A percentile compares a stretch with the other conserved stretches of the same genome.
Conservation (phyloP, 805 yeast species). For the Wickerhamomyces silvicola region DNA sequence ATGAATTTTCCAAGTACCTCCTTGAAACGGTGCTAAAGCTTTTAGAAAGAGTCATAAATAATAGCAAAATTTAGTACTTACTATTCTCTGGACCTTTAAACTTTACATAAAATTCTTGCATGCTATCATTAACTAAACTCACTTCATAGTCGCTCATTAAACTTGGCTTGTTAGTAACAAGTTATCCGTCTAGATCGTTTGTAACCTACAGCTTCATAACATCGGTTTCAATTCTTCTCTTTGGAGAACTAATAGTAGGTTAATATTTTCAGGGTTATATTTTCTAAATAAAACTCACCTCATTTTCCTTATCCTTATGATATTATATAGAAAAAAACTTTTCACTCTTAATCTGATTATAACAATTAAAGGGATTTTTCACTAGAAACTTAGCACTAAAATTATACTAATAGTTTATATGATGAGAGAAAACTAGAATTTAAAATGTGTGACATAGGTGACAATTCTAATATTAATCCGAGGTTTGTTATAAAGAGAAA, state of each 20-base stretch:
- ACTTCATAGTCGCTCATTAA: slow-evolving; percentile 93
- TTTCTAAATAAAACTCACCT: slow-evolving; percentile 1
- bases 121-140: slow-evolving; percentile 68
- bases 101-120: slow-evolving; percentile 81
- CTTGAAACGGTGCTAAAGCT: slow-evolving; percentile 71
- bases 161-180: slow-evolving; percentile 28
- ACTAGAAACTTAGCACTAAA: no score
- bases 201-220: slow-evolving; percentile 88
- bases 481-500: no score
- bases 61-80: no score
- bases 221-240: slow-evolving; percentile 74
- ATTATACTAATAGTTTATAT: background rate
- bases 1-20: slow-evolving; percentile 84
- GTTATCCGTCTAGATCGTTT: no score
- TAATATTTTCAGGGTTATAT: background rate
- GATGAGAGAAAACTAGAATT: no score
- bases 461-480: no score
- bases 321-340: no score
- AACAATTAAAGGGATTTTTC: no score
- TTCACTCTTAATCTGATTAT: no score
- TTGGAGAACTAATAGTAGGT: slow-evolving; percentile 19
- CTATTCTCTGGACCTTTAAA: slow-evolving; percentile 79
- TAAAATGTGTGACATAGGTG: no score
- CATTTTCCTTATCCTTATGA: no score
- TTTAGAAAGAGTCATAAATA: no score